phyloP scores from a whole-genome alignment of 306 rosid genomes.

The Fragaria iinumae region DNA sequence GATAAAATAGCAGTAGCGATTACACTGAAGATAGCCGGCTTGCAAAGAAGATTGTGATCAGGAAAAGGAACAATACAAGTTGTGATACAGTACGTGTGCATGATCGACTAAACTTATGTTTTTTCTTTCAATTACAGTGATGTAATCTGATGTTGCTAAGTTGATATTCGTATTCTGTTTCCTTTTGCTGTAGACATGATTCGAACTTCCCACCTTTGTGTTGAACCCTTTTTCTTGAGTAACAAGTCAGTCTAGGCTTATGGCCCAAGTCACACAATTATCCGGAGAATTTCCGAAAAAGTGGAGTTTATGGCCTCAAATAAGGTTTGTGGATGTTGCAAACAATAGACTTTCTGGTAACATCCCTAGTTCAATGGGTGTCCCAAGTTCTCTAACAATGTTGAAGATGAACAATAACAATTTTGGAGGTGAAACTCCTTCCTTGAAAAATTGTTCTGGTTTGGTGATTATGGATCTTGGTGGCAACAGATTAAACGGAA shows the following conservation, averaged over 20 bases:
- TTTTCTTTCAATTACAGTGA: too few relatives aligned
- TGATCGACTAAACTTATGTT: too few relatives aligned
- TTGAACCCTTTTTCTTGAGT: too few relatives aligned
- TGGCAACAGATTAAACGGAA: background rate
- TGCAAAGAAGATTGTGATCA: background rate
- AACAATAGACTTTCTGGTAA: background rate
- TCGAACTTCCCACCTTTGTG: too few relatives aligned
- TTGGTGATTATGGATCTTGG: background rate
- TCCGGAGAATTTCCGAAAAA: background rate
- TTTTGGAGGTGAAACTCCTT: background rate
- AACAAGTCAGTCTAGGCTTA: too few relatives aligned
- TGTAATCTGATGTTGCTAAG: too few relatives aligned
- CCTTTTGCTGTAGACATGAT: too few relatives aligned
- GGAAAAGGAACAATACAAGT: too few relatives aligned
- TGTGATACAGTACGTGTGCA: too few relatives aligned
- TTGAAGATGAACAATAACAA: slow-evolving; percentile 1
- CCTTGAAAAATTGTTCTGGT: background rate
- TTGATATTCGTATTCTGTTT: too few relatives aligned
- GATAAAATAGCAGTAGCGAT: background rate
- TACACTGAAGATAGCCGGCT: background rate
- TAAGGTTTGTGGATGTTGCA: background rate
- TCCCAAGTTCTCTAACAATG: background rate
- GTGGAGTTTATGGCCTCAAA: background rate
- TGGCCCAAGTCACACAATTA: background rate
- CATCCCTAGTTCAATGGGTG: slow-evolving; percentile 1